Percentiles rank a stretch among this genome's conserved stretches.
Conservation (phyloP, 306 rosid species). For the Prunus kanzakura region DNA sequence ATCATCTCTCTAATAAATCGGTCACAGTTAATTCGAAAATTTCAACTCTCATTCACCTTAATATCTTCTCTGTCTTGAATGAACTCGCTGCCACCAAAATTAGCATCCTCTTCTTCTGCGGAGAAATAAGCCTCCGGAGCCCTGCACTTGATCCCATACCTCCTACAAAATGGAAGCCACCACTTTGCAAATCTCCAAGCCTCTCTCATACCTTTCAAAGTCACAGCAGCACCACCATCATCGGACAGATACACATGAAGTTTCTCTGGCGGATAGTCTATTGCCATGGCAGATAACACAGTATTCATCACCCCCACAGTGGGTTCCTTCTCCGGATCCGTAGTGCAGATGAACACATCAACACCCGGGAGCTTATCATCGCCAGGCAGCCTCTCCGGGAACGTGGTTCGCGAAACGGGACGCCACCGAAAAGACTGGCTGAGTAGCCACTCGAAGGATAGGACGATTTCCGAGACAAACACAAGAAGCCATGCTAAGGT, state of each 20-base stretch:
- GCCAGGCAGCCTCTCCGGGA: constrained; percentile 52
- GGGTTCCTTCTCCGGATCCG: constrained; percentile 70
- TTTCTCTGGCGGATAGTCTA: constrained; percentile 66
- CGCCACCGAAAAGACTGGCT: constrained; percentile 53
- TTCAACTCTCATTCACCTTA: constrained; percentile 24
- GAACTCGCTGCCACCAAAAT: constrained; percentile 28
- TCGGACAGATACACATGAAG: constrained; percentile 73
- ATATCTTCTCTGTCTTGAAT: constrained; percentile 26
- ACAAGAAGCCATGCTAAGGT: constrained; percentile 48
- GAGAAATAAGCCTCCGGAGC: constrained; percentile 68
- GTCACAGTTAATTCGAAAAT: neutral
- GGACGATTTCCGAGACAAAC: constrained; percentile 53
- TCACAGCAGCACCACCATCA: constrained; percentile 57
- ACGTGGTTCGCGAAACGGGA: constrained; percentile 46
- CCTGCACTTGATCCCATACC: constrained; percentile 36
- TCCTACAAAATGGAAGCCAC: constrained; percentile 70
- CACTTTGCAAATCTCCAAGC: constrained; percentile 50
- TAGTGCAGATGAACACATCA: constrained; percentile 70
- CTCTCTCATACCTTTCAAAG: constrained; percentile 43
- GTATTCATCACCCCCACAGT: constrained; percentile 66
- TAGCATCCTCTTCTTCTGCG: constrained; percentile 15
- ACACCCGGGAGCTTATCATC: constrained; percentile 52
- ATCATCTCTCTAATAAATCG: neutral
- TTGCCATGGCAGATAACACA: constrained; percentile 67
- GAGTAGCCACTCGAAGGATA: constrained; percentile 62